Percentiles rank a stretch among this genome's conserved stretches.
phyloP scores from a whole-genome alignment of 169 alveolate species.

The Perkinsus chesapeaki region DNA sequence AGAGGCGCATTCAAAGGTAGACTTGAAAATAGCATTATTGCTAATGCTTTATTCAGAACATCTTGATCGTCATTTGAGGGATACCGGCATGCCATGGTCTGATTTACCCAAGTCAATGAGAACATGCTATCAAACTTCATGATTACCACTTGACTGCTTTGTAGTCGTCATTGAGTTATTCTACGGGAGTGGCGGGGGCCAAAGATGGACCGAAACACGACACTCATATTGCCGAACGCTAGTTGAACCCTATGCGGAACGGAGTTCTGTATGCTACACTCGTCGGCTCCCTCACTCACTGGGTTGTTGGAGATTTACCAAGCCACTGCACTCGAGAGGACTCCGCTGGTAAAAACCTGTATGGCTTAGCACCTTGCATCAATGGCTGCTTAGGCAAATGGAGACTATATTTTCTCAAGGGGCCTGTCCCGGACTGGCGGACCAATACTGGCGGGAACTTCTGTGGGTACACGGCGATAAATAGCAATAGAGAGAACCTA shows the following conservation, averaged over 20 bases:
- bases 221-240: no score
- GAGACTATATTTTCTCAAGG: not conserved
- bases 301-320: not conserved
- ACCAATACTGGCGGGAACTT: not conserved
- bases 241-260: no score
- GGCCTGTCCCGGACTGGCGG: not conserved
- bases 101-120: not conserved
- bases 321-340: not conserved
- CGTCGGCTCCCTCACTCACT: no score
- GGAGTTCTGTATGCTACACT: no score
- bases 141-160: not conserved
- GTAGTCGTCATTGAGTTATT: not conserved
- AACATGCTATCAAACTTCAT: not conserved
- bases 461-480: not conserved
- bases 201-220: no score
- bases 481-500: not conserved
- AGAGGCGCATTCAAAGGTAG: constrained; percentile 11
- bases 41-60: not conserved
- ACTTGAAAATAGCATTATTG: not conserved
- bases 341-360: not conserved
- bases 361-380: not conserved
- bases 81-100: not conserved
- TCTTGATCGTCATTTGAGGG: not conserved
- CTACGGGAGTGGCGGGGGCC: not conserved
- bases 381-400: not conserved